Base-by-base conservation (phyloP, 352 stramenopile species). In the Elongisporangium prolatum region DNA sequence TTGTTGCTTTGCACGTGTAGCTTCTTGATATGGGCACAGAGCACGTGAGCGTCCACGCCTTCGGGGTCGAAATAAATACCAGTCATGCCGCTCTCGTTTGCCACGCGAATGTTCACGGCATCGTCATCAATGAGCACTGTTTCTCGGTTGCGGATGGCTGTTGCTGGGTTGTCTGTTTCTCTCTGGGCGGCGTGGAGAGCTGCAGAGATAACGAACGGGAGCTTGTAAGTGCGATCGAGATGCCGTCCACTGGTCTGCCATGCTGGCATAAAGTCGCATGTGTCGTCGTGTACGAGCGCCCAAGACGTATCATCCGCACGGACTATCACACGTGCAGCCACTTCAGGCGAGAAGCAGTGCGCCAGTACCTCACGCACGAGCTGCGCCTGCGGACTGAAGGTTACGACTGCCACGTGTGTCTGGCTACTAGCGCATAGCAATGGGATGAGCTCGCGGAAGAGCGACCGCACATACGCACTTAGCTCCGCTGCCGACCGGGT, bases 51-150 rank as follows among this genome's bases (percentile, higher is more conserved):
- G n/a, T 82, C 61, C 3, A 64, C 58, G 25, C 67, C 69, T 7
- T 79, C 54, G 0, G 80, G 70, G 37, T 94, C 82, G 56, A 89
- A 94, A 62, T 79, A 85, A 25, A 94, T 69, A 37, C 77, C 83
- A 1, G 81, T 64, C 28, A 91, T 78, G 60, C 85, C 85, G 57
- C 79, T 84, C 60, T 94, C 80, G 49, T 77, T 84, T 28, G 83
- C 82, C 9, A 90, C 80, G 21, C 76, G 73, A 34, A 94, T 70
- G 55, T 94, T 94, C 47, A 85, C 69, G 11, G 72, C 72, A 56
- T 91, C 84, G 52, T 94, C 85, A 60, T 94, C 85, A 48, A 94
- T 80, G 9, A 94, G 74, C 52, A 92, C 75, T 13, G 83, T 92
- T 57, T 94, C 75, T 0, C 66, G 59, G 53, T 85, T 91, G 50